A percentile compares a stretch with the other conserved stretches of the same genome.
These are phyloP conservation scores for Penicillium sp. DNA, from an alignment of 2,329 filamentous ascomycete genomes.

Conservation along the genomic window DNA sequence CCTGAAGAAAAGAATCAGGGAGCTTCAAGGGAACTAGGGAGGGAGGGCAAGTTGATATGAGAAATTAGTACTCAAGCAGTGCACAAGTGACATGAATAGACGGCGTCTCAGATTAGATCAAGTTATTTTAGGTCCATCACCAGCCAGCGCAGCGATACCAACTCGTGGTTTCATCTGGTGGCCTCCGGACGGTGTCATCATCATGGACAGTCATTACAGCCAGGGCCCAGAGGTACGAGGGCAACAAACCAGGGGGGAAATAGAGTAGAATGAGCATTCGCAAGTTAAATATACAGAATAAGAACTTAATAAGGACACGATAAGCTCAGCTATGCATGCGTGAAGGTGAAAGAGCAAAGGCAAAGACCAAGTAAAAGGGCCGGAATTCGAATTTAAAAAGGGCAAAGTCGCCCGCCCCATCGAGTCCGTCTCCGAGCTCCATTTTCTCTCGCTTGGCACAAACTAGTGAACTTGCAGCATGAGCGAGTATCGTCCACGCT, in stretches of 20 bases:
- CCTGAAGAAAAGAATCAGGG: not conserved
- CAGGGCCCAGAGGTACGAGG: not conserved
- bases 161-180: constrained; percentile 30
- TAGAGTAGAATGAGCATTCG: not conserved
- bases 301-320: not conserved
- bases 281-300: not conserved
- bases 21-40: not conserved
- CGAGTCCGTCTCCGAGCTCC: constrained; percentile 1
- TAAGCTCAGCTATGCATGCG: not conserved
- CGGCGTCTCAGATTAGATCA: constrained; percentile 60
- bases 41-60: not conserved
- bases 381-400: constrained; percentile 37
- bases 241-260: not conserved
- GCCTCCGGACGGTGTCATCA: constrained; percentile 33
- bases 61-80: not conserved
- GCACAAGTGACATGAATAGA: not conserved
- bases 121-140: constrained; percentile 53
- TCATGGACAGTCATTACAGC: constrained; percentile 17
- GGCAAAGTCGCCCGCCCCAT: constrained; percentile 23
- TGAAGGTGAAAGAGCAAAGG: constrained; percentile 1
- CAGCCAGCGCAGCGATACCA: constrained; percentile 28
- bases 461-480: constrained; percentile 30
- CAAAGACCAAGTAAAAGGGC: constrained; percentile 7
- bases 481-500: constrained; percentile 50
- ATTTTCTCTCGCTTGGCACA: constrained; percentile 4